Evolutionary conservation across 805 yeast genomes (phyloP), one percentile per base, ranked within the genome.

Genomic region (Grigorovia humatica): DNA sequence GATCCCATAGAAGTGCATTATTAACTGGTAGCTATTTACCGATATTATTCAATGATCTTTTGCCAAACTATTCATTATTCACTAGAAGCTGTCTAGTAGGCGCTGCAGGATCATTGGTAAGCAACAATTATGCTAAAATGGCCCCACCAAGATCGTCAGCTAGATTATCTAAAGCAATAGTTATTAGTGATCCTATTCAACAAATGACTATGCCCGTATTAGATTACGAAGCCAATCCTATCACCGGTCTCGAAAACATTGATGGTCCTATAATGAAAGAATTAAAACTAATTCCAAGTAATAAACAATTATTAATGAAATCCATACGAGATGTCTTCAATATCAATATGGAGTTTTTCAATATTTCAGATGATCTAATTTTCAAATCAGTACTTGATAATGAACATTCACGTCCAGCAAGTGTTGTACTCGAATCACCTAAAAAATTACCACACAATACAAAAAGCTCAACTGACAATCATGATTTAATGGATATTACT

Each of bases 1-100:
- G 82, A 11, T 61, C 70, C 2, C 76, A 80, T 40, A 71, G 80
- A 64, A 74, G 80, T 46, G 83, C 88, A 1, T 62, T 85, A 46
- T 65, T 79, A 19, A 70, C 76, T 2, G 90, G 90, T 4, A 75
- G 83, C 2, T 82, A 80, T 58, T 67, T 83, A 13, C 85, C 91
- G 1, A 71, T 83, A 12, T 57, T 85, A 48, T 85, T 84, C 62
- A 81, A 85, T 3, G 82, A 79, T 46, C 55, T 75, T 15, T 62
- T 77, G 15, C 79, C 83, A 13, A 69, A 70, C 27, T 84, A 80
- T 63, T 74, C 78, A 48, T 69, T 85, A 17, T 82, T 82, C 57
- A 77, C 81, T 48, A 73, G 74, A 59, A 57, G 69, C 23, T 73
- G 77, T 1, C 62, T 83, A 51, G 63, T 82, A 46, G 80, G 82